Percentiles rank a stretch among this genome's conserved stretches.
Evolutionary conservation across 306 rosid species (phyloP).

Genomic region (Inga leiocalycina): DNA sequence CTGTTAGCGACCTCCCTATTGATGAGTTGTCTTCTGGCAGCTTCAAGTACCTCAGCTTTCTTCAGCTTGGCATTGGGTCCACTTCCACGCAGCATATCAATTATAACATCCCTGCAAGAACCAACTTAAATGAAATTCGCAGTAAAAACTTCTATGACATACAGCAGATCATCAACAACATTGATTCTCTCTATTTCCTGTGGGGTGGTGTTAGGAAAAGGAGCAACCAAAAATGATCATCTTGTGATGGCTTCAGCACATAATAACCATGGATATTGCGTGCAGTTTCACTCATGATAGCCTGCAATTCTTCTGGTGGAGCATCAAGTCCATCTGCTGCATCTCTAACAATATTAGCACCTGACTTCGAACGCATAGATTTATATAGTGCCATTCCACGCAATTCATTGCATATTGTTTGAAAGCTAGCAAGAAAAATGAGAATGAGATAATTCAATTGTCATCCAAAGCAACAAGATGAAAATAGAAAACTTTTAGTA

Average conservation of each 20-base stretch:
- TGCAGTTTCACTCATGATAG: constrained; percentile 64
- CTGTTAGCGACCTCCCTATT: constrained; percentile 57
- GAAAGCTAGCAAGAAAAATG: constrained; percentile 63
- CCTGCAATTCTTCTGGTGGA: constrained; percentile 71
- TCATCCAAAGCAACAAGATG: constrained; percentile 27
- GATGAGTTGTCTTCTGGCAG: constrained; percentile 65
- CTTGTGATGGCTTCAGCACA: constrained; percentile 57
- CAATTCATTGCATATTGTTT: constrained; percentile 68
- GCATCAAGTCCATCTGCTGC: constrained; percentile 60
- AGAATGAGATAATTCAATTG: constrained; percentile 37
- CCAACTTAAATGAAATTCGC: constrained; percentile 28
- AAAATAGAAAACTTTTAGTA: not conserved
- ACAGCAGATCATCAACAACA: not conserved
- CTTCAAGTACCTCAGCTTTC: constrained; percentile 69
- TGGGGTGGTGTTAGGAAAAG: not conserved
- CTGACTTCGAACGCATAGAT: constrained; percentile 58
- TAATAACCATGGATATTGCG: constrained; percentile 67
- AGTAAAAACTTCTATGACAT: not conserved
- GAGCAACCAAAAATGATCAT: constrained; percentile 75
- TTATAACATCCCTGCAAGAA: constrained; percentile 73
- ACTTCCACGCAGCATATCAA: constrained; percentile 65
- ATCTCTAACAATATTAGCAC: constrained; percentile 62
- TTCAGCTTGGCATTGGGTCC: constrained; percentile 64
- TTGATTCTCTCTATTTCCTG: too few species aligned
- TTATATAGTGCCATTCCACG: constrained; percentile 59